Evolutionary conservation across 495 filamentous ascomycete genomes (phyloP).

Genomic region (Lichenothelia convexa): DNA sequence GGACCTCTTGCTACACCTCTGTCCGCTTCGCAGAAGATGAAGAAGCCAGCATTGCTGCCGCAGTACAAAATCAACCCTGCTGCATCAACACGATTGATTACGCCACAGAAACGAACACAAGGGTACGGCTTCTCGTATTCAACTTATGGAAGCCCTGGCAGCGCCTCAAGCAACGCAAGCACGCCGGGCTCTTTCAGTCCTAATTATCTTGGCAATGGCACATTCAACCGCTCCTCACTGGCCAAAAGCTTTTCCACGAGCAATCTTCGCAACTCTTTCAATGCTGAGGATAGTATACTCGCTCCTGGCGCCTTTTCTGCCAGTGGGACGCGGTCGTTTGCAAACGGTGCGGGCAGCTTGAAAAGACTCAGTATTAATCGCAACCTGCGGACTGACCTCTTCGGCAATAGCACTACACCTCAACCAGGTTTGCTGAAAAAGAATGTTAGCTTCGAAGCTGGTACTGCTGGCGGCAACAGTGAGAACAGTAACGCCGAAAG

Average conservation of each 20-base stretch:
- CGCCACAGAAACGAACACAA: conserved; percentile 55
- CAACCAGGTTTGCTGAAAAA: conserved; percentile 40
- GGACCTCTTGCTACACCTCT: conserved; percentile 80
- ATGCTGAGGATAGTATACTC: conserved; percentile 59
- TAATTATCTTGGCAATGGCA: conserved; percentile 47
- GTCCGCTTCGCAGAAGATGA: conserved; percentile 48
- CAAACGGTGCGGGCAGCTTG: conserved; percentile 43
- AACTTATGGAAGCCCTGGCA: conserved; percentile 65
- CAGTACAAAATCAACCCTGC: conserved; percentile 76
- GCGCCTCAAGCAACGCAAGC: conserved; percentile 43
- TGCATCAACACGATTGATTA: conserved; percentile 56
- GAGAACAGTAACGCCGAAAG: background rate
- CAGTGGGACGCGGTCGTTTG: conserved; percentile 22
- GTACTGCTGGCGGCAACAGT: conserved; percentile 7
- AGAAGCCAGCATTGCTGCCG: conserved; percentile 60
- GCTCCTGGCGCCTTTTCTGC: conserved; percentile 71
- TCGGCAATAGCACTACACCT: conserved; percentile 27
- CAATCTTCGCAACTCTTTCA: conserved; percentile 47
- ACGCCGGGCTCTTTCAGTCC: conserved; percentile 47
- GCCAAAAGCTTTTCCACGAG: conserved; percentile 48
- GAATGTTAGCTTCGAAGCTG: conserved; percentile 75
- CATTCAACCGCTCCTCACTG: conserved; percentile 33
- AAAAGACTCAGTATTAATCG: conserved; percentile 86
- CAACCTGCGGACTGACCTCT: conserved; percentile 60
- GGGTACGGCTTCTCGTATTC: conserved; percentile 80